These are phyloP conservation scores for Epichloe brachyelytri DNA, from an alignment of 2,329 filamentous ascomycete genomes.

Conservation along the genomic window DNA sequence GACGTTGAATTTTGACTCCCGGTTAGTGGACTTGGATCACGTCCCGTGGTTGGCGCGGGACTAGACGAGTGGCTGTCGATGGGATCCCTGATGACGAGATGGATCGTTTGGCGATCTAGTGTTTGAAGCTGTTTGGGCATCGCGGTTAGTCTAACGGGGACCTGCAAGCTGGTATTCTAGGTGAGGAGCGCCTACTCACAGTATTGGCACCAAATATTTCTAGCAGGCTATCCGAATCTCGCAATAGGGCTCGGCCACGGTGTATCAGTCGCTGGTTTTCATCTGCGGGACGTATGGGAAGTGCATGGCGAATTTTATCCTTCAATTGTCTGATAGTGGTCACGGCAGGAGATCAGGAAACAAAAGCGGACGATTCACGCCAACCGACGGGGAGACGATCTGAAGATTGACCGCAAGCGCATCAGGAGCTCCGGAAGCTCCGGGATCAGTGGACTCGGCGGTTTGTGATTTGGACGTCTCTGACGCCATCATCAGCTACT, in stretches of 20 bases:
- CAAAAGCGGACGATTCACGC: conserved; percentile 35
- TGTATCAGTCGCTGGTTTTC: conserved; percentile 48
- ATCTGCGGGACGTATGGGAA: conserved; percentile 37
- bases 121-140: conserved; percentile 24
- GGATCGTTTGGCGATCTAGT: conserved; percentile 37
- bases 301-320: conserved; percentile 38
- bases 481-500: conserved; percentile 26
- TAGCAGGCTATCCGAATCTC: conserved; percentile 41
- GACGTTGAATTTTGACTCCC: neutral
- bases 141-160: conserved; percentile 5
- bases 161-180: neutral
- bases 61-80: conserved; percentile 17
- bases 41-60: conserved; percentile 11
- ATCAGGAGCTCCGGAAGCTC: conserved; percentile 14
- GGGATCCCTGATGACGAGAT: conserved; percentile 36
- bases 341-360: conserved; percentile 34
- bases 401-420: conserved; percentile 39
- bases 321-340: conserved; percentile 47
- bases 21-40: conserved; percentile 15
- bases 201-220: conserved; percentile 43
- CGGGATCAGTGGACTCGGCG: conserved; percentile 10
- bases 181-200: conserved; percentile 22
- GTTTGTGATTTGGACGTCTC: conserved; percentile 17
- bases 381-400: conserved; percentile 45
- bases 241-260: conserved; percentile 40